A percentile compares a stretch with the other conserved stretches of the same genome.
These are phyloP conservation scores for Penicillium roqueforti DNA, from an alignment of 495 filamentous ascomycete species.

Conservation along the genomic window DNA sequence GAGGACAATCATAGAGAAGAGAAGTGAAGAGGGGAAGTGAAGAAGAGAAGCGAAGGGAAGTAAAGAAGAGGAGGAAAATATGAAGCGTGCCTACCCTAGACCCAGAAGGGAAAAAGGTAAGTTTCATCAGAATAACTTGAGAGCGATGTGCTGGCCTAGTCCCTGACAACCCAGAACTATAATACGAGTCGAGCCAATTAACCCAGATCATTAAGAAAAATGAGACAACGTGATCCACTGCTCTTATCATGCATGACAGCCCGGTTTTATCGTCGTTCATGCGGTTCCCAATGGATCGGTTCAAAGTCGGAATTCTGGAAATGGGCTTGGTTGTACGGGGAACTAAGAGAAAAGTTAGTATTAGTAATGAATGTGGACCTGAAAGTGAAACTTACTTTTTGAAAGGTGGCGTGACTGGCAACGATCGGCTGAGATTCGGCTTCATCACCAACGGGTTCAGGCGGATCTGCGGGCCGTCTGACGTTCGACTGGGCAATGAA, in stretches of 20 bases:
- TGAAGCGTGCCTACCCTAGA: background rate
- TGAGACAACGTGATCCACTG: background rate
- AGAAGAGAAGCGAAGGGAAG: background rate
- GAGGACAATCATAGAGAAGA: conserved; percentile 16
- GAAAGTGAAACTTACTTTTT: no score
- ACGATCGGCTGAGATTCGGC: conserved; percentile 41
- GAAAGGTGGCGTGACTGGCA: conserved; percentile 42
- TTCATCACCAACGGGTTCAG: conserved; percentile 50
- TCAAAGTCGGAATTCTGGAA: conserved; percentile 83
- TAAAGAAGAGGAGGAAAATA: background rate
- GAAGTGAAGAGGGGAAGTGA: background rate
- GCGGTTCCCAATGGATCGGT: conserved; percentile 52
- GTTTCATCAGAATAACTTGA: background rate
- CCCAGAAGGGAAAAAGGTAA: background rate
- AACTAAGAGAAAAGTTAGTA: conserved; percentile 50
- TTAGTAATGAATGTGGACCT: no score
- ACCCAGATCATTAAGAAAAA: background rate
- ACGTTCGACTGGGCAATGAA: conserved; percentile 34
- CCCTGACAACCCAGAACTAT: background rate
- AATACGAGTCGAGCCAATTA: background rate
- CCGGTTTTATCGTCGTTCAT: conserved; percentile 26
- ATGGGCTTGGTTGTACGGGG: conserved; percentile 76
- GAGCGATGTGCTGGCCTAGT: background rate
- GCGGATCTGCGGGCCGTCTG: conserved; percentile 42
- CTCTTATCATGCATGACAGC: background rate